A percentile compares a stretch with the other conserved stretches of the same genome.
phyloP scores from a whole-genome alignment of 1,284 basidiomycete species.

The Puccinia polysora region DNA sequence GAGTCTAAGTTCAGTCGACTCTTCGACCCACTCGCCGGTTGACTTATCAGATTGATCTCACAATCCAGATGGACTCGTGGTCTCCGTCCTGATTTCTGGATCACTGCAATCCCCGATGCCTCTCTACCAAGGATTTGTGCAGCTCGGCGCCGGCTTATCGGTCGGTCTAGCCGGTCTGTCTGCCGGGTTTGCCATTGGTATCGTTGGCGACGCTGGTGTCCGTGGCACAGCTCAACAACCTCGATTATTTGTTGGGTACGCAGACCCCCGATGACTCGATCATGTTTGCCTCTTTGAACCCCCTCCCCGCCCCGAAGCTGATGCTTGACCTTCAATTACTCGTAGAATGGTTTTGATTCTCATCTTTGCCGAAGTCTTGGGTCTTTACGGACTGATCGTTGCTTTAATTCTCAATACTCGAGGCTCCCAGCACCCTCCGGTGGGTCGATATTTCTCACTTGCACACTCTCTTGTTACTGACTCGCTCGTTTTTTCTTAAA shows the following conservation, averaged over 20 bases:
- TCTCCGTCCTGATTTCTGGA: constrained; percentile 56
- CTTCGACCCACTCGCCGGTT: not conserved
- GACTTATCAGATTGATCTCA: constrained; percentile 46
- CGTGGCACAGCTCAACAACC: constrained; percentile 56
- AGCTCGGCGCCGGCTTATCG: constrained; percentile 56
- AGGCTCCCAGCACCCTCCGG: constrained; percentile 31
- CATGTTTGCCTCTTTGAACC: not conserved
- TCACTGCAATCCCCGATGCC: constrained; percentile 55
- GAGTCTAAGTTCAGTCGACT: constrained; percentile 4
- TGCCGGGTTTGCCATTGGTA: constrained; percentile 56
- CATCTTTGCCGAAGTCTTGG: constrained; percentile 56
- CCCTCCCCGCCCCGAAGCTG: not conserved
- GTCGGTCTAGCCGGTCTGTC: constrained; percentile 56
- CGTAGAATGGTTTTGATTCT: constrained; percentile 52
- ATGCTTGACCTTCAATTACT: not conserved
- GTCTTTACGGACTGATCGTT: constrained; percentile 55
- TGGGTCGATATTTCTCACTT: not conserved
- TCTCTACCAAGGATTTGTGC: constrained; percentile 56
- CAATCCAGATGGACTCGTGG: constrained; percentile 54
- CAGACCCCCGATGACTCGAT: no score
- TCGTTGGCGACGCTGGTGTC: constrained; percentile 57
- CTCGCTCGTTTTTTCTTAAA: no score
- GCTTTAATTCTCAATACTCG: constrained; percentile 55
- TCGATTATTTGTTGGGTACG: constrained; percentile 53
- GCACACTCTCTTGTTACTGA: no score